Percentiles rank a stretch among this genome's conserved stretches.
These are phyloP conservation scores for Eucalyptus pauciflora DNA, from an alignment of 345 rosid genomes.

Conservation along the genomic window DNA sequence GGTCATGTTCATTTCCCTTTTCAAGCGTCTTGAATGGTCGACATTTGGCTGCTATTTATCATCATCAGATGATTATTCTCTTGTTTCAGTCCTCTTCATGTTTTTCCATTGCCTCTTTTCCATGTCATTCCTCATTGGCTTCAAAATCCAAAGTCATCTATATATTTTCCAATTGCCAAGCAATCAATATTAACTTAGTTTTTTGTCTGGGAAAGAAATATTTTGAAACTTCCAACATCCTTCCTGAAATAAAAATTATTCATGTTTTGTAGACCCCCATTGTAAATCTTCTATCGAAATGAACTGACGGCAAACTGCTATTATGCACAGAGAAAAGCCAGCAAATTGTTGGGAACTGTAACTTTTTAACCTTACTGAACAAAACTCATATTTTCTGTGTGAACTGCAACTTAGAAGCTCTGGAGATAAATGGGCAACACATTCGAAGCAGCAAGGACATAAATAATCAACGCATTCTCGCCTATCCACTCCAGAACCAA, in stretches of 20 bases:
- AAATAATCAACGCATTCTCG: conserved; percentile 49
- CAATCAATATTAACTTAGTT: too few species aligned
- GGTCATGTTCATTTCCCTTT: not conserved
- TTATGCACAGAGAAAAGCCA: too few species aligned
- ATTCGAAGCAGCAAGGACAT: conserved; percentile 51
- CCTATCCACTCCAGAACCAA: conserved; percentile 72
- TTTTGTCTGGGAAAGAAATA: too few species aligned
- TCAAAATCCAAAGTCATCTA: too few species aligned
- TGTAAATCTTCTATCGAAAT: too few species aligned
- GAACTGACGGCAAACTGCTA: too few species aligned
- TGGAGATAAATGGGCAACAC: conserved; percentile 45
- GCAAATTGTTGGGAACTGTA: not conserved
- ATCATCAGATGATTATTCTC: not conserved
- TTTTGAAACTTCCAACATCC: too few species aligned
- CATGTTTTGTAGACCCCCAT: too few species aligned
- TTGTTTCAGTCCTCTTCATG: not conserved
- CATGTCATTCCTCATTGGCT: not conserved
- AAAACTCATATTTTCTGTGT: not conserved
- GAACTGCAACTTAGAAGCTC: conserved; percentile 34
- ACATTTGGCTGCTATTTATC: not conserved
- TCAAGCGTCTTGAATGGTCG: too few species aligned
- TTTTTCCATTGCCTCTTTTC: not conserved
- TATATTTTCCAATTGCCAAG: too few species aligned
- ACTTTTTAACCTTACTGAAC: too few species aligned
- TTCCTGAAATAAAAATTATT: too few species aligned